Base-by-base conservation (phyloP, 805 yeast genomes). In the Myxozyma sirexii region DNA sequence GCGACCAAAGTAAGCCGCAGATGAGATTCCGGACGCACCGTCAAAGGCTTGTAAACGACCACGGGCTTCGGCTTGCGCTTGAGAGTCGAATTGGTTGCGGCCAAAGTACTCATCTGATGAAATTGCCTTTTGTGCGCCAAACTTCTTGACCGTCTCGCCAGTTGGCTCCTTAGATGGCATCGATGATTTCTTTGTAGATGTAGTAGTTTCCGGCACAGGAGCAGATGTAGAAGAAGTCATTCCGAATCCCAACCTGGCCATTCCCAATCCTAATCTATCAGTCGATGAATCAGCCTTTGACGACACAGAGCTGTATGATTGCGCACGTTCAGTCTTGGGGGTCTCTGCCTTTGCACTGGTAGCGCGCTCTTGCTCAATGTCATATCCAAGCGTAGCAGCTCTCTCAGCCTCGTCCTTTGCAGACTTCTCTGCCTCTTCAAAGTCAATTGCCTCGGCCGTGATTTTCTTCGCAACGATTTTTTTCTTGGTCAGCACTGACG, bases 41-140 rank as follows among this genome's bases (percentile, higher is more conserved):
- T 82, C 83, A 75, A 89, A 94, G 3, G 86, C 77, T 72, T 86
- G 90, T 56, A 94, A 78, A 69, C 94, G 92, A n/a, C 82, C 71
- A 64, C 81, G 81, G 1, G 97, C 97, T 74, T 91, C 97, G 47
- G 80, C 80, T 56, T 87, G 87, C 41, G 89, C 88, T 1, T 79
- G 79, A 65, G 88, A 87, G 69, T 90, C 97, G 70, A 82, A 90
- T 26, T 84, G 77, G 44, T 92, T 93, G 70, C 96, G 85, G 19
- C 97, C 97, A 74, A 94, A 94, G 70, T 83, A 84, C 76, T 92
- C 96, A 75, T 94, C 98, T 1, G 97, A 92, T 0, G 98, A 94
- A 64, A 94, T 94, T 49, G 92, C 97, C 80, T 90, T 93, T 73
- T 92, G 97, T 42, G 77, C 78, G 57, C 97, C 97, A 72, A 82